phyloP scores from a whole-genome alignment of 2,329 filamentous ascomycete species.

The Hypocrella siamensis region DNA sequence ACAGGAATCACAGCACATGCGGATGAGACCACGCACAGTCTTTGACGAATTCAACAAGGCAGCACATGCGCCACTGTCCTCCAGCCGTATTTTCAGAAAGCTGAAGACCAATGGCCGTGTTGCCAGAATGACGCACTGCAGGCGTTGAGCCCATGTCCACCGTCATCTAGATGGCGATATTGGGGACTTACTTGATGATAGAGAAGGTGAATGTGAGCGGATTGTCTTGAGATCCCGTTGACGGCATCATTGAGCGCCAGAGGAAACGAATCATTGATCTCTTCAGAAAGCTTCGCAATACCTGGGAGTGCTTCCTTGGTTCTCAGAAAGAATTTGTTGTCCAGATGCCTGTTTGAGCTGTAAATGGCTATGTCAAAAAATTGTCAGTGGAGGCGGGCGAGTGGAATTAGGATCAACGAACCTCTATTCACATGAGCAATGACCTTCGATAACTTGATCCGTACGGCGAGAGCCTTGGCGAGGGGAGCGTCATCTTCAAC shows the following conservation, averaged over 20 bases:
- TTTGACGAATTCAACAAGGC: not conserved
- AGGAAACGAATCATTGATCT: conserved; percentile 14
- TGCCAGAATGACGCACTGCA: conserved; percentile 9
- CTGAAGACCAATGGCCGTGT: conserved; percentile 11
- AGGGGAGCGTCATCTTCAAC: conserved; percentile 12
- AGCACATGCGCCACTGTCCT: conserved; percentile 2
- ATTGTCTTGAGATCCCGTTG: conserved; percentile 17
- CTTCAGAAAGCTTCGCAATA: conserved; percentile 14
- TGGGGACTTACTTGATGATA: conserved; percentile 14
- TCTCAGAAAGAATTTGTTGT: conserved; percentile 14
- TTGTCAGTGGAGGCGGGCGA: not conserved
- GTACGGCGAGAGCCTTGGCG: conserved; percentile 15
- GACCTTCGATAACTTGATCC: conserved; percentile 13
- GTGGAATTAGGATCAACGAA: conserved; percentile 3
- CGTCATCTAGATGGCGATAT: too few relatives aligned
- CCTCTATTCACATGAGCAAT: conserved; percentile 17
- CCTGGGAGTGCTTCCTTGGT: conserved; percentile 14
- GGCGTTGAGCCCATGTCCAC: not conserved
- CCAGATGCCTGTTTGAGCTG: conserved; percentile 11
- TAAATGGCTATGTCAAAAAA: conserved; percentile 8
- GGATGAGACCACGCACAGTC: conserved; percentile 1
- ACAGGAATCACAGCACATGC: conserved; percentile 11
- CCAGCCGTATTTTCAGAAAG: conserved; percentile 9
- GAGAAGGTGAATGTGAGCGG: conserved; percentile 15
- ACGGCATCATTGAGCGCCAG: conserved; percentile 11